Evolutionary conservation across 2,329 filamentous ascomycete genomes (phyloP).

Genomic region (Colletotrichum musae): DNA sequence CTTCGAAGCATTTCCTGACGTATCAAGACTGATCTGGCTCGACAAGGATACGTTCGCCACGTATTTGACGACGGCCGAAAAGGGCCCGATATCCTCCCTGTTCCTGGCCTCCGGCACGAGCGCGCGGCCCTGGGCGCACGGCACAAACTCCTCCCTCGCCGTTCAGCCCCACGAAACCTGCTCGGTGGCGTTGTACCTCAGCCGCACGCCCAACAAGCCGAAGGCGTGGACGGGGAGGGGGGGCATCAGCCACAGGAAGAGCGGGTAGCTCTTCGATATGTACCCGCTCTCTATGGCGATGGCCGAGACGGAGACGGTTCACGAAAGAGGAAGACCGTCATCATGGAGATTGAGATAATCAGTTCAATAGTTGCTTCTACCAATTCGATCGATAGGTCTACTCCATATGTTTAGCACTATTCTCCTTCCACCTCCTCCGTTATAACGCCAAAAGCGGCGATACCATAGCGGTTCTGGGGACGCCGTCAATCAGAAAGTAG

Average conservation of each 20-base stretch:
- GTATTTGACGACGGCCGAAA: neutral
- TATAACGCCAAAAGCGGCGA: neutral
- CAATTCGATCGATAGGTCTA: too few species aligned
- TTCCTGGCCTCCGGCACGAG: neutral
- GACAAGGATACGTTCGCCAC: neutral
- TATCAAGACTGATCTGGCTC: too few species aligned
- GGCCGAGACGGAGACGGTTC: neutral
- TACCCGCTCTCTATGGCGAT: constrained; percentile 1
- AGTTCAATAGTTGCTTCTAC: too few species aligned
- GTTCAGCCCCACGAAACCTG: neutral
- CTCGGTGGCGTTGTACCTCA: neutral
- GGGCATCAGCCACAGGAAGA: constrained; percentile 4
- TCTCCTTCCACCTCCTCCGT: neutral
- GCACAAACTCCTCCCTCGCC: neutral
- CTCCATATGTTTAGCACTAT: neutral
- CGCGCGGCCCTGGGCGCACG: neutral
- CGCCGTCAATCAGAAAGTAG: neutral
- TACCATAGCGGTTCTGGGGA: neutral
- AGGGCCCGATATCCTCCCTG: neutral
- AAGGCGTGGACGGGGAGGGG: neutral
- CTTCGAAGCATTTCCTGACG: too few species aligned
- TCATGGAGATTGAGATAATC: too few species aligned
- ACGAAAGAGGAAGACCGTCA: too few species aligned
- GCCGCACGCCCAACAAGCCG: neutral
- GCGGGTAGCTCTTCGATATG: neutral